Evolutionary conservation across 495 filamentous ascomycete species (phyloP), one percentile per base, ranked within the genome.

Genomic region (Hamigera avellanea): DNA sequence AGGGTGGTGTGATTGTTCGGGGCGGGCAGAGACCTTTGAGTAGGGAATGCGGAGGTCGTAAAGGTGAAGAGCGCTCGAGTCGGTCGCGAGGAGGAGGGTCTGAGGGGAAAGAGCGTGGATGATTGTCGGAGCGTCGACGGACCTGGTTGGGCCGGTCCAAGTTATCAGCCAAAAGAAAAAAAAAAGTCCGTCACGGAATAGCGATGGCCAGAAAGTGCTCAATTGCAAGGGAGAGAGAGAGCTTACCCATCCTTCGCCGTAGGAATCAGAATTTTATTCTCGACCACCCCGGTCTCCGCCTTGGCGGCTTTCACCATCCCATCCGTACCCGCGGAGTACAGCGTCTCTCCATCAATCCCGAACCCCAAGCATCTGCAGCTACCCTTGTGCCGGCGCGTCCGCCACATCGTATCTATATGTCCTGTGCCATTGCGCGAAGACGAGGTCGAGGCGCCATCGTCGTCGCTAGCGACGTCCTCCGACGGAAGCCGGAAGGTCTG

Each of bases 281-380:
- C 61, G 8, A 98, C 91, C 31, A 75, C 57, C 9, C 91, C 91
- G 2, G 85, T 95, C 50, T 76, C 70, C 1, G 80, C 70, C 30
- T 73, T 77, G 27, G 89, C 93, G 32, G 80, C 81, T 58, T 98
- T 98, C 38, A 98, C 72, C 25, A 96, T 56, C 15, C 83, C 78
- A 62, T 98, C 93, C 31, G 80, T 89, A 28, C 91, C 93, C 14
- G 85, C 81, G 0, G 87, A 94, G 56, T 86, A 95, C 36, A 96
- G 67, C 25, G 67, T 61, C 40, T 72, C 59, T 12, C 86, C 88
- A 47, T 93, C 87, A 35, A 72, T 50, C 41, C 77, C 80, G 51
- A 88, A 96, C 6, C 67, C 72, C 35, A 95, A 62, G 33, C 70
- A 72, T 23, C 91, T 70, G 51, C 88, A 95, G 60, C 86, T 94